Percentiles rank a stretch among this genome's conserved stretches.
Conservation (phyloP, 2,329 filamentous ascomycete species). For the Gyromitra esculenta region DNA sequence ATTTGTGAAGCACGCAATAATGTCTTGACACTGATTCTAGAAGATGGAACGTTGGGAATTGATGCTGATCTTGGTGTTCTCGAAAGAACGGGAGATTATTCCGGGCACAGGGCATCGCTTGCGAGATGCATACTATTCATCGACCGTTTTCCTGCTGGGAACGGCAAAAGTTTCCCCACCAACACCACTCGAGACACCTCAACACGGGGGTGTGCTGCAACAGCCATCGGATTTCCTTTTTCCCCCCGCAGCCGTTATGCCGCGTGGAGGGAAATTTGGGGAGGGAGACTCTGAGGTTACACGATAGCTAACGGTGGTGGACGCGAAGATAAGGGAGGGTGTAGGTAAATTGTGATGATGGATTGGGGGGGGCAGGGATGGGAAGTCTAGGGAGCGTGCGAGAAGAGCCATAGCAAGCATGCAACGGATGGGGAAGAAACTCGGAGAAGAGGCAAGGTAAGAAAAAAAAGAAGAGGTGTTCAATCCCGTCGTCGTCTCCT, state of each 20-base stretch:
- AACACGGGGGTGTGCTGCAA: neutral
- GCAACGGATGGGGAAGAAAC: constrained; percentile 36
- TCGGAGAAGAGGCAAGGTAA: constrained; percentile 37
- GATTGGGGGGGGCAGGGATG: constrained; percentile 43
- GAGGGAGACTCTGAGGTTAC: constrained; percentile 7
- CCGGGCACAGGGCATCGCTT: constrained; percentile 12
- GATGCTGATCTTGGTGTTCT: neutral
- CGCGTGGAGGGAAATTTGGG: constrained; percentile 26
- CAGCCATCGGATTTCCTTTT: constrained; percentile 36
- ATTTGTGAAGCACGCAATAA: constrained; percentile 18
- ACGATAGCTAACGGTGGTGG: constrained; percentile 28
- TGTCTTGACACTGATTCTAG: constrained; percentile 20
- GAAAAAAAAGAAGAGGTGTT: constrained; percentile 32
- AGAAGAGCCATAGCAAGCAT: constrained; percentile 37
- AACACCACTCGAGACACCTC: neutral
- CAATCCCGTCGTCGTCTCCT: constrained; percentile 40
- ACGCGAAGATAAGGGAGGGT: constrained; percentile 46
- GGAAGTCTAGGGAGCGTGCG: constrained; percentile 18
- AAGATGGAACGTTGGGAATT: constrained; percentile 2
- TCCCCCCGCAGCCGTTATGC: constrained; percentile 46
- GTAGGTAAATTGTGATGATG: constrained; percentile 20
- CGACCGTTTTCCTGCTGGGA: constrained; percentile 17
- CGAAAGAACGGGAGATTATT: neutral
- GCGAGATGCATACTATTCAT: constrained; percentile 2
- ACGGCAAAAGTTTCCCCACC: constrained; percentile 32